A percentile compares a stretch with the other conserved stretches of the same genome.
phyloP scores from a whole-genome alignment of 129 eudicot genomes.

The Helichrysum umbraculigerum region DNA sequence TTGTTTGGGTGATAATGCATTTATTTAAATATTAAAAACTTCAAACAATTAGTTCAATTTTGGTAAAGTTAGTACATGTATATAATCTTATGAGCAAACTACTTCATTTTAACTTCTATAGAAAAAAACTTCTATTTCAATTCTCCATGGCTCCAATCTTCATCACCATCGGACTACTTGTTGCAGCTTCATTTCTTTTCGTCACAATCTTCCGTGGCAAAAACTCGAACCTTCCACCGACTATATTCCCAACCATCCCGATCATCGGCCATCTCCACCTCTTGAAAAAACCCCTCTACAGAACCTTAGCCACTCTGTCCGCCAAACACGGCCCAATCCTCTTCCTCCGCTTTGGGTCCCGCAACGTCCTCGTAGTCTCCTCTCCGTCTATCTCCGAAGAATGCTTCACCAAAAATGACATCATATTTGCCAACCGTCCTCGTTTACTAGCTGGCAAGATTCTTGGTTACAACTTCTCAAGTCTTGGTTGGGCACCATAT shows the following conservation, averaged over 20 bases:
- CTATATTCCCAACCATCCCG: slow-evolving; percentile 28
- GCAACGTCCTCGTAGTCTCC: slow-evolving; percentile 33
- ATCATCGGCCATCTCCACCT: slow-evolving; percentile 44
- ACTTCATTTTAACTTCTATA: no score
- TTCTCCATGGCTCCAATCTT: slow-evolving; percentile 14
- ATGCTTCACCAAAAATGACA: slow-evolving; percentile 52
- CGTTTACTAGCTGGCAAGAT: slow-evolving; percentile 23
- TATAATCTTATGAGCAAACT: no score
- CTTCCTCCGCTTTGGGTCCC: slow-evolving; percentile 37
- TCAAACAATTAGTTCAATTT: no score
- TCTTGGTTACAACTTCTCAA: slow-evolving; percentile 44
- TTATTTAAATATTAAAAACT: no score
- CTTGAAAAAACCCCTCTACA: slow-evolving; percentile 31
- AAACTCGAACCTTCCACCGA: slow-evolving; percentile 27
- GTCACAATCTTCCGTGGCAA: background rate
- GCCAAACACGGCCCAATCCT: slow-evolving; percentile 35
- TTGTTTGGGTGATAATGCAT: no score
- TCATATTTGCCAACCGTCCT: slow-evolving; percentile 53
- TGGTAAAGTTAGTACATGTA: no score
- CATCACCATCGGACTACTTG: background rate
- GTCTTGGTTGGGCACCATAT: slow-evolving; percentile 36
- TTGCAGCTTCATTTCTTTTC: slow-evolving; percentile 1
- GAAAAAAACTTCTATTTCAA: background rate
- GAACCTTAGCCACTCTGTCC: slow-evolving; percentile 29
- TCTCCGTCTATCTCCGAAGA: slow-evolving; percentile 34